Conservation (phyloP, 176 grass and related monocot species). For the Microstegium vimineum region DNA sequence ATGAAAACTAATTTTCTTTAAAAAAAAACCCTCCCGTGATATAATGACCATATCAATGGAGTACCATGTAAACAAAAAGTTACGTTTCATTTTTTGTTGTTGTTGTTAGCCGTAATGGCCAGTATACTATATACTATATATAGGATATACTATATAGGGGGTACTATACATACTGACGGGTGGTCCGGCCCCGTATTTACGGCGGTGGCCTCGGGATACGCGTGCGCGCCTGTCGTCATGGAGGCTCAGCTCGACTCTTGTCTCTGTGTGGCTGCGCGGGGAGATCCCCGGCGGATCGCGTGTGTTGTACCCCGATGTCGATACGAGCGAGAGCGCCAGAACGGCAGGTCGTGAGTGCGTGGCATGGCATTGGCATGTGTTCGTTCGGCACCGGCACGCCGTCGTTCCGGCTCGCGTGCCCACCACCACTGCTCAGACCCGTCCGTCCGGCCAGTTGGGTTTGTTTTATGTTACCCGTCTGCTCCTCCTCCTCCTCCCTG, state of each 20-base stretch:
- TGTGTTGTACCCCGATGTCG: not conserved
- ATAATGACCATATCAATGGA: too few relatives aligned
- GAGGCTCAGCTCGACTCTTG: not conserved
- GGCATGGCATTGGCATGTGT: not conserved
- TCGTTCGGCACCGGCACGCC: not conserved
- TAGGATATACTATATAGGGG: too few relatives aligned
- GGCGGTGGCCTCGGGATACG: not conserved
- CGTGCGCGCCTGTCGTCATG: not conserved
- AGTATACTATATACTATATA: too few relatives aligned
- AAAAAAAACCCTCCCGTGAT: too few relatives aligned
- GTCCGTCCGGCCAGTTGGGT: not conserved
- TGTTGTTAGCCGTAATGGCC: too few relatives aligned
- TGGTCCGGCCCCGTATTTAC: not conserved
- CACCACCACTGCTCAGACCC: not conserved
- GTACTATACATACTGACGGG: too few relatives aligned
- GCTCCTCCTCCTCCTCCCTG: not conserved
- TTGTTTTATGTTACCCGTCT: not conserved
- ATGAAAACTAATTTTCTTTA: too few relatives aligned
- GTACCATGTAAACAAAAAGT: too few relatives aligned
- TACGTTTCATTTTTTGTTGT: too few relatives aligned
- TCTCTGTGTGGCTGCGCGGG: not conserved
- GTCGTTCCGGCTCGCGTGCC: not conserved
- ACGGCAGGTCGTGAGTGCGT: not conserved
- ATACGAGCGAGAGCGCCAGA: not conserved
- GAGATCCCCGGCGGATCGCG: not conserved